Conservation (phyloP, 2,329 filamentous ascomycete genomes). For the Cercospora zeina region DNA sequence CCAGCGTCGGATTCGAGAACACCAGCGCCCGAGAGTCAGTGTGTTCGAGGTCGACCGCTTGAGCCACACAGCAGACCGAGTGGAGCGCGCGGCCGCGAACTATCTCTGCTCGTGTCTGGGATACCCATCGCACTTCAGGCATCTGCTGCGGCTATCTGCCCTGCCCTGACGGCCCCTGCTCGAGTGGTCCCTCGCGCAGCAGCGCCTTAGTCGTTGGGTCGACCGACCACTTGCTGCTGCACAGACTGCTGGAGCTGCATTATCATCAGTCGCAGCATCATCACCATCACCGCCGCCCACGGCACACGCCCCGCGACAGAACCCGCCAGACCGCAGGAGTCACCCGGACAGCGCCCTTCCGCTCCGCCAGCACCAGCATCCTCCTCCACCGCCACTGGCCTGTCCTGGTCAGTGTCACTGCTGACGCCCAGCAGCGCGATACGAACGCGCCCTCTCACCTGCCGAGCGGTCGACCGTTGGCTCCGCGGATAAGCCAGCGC, state of each 20-base stretch:
- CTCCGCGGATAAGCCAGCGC: slow-evolving; percentile 7
- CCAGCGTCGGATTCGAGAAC: not conserved
- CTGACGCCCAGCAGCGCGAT: slow-evolving; percentile 4
- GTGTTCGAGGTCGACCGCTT: slow-evolving; percentile 1
- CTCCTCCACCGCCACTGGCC: not conserved
- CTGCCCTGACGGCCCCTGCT: not conserved
- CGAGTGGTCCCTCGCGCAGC: not conserved
- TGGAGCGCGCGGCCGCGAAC: slow-evolving; percentile 1
- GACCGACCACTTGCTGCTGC: not conserved
- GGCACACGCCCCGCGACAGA: too few relatives aligned
- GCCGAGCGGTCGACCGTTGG: slow-evolving; percentile 1
- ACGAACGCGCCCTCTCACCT: not conserved
- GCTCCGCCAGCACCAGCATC: not conserved
- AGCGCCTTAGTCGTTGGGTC: too few relatives aligned
- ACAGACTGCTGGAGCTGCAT: not conserved
- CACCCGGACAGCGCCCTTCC: not conserved
- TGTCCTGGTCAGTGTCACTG: not conserved
- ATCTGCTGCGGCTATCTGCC: slow-evolving; percentile 1
- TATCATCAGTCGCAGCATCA: too few relatives aligned
- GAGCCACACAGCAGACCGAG: slow-evolving; percentile 11
- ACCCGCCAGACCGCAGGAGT: too few relatives aligned
- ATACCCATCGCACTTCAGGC: slow-evolving; percentile 8
- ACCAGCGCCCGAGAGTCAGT: not conserved
- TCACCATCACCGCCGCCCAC: too few relatives aligned
- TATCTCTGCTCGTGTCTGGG: slow-evolving; percentile 9